Conservation (phyloP, 495 filamentous ascomycete genomes). For the Neurospora sp. region DNA sequence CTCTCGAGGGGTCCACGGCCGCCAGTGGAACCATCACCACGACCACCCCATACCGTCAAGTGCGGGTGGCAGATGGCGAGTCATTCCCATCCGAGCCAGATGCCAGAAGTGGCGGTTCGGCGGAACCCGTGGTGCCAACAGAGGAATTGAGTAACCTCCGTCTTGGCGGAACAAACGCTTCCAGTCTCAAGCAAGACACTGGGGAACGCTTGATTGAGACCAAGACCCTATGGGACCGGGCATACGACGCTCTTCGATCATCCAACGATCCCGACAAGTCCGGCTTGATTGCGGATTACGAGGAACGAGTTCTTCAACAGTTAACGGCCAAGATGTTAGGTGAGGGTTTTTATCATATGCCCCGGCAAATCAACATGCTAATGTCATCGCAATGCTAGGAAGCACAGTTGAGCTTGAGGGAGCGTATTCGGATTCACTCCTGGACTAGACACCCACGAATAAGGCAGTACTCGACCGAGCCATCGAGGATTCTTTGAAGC, state of each 20-base stretch:
- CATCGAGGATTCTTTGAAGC: neutral
- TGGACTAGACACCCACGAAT: neutral
- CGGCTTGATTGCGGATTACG: neutral
- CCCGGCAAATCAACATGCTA: neutral
- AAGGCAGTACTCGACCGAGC: neutral
- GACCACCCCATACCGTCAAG: neutral
- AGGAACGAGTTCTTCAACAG: neutral
- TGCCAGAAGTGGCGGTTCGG: too few species aligned
- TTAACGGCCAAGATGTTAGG: neutral
- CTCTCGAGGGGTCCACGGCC: neutral
- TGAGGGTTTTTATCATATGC: rapidly evolving
- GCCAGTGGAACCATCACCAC: neutral
- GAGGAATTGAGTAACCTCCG: neutral
- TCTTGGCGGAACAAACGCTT: neutral
- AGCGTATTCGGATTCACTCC: neutral
- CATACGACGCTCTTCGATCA: neutral
- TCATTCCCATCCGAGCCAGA: neutral
- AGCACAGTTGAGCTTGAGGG: neutral
- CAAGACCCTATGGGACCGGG: neutral
- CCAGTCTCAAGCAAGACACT: neutral
- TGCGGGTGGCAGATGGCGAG: neutral
- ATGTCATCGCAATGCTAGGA: neutral
- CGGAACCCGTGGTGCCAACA: neutral
- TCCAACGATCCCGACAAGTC: neutral
- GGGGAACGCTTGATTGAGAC: neutral